Base-by-base conservation (phyloP, 768 basidiomycete genomes). In the Lentinus tigrinus region DNA sequence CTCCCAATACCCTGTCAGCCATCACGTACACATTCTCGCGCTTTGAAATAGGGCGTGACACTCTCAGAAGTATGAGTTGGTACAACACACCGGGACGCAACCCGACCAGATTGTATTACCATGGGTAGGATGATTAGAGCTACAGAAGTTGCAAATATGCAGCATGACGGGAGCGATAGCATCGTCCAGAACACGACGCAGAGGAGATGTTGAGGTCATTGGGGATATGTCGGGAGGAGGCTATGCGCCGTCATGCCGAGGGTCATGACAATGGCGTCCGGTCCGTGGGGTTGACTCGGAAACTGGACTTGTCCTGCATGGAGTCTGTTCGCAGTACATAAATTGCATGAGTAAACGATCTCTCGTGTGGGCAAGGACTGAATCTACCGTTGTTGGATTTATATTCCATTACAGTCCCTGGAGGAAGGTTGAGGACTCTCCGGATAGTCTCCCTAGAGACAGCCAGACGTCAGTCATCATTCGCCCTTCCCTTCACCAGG, bases 401-500 rank as follows among this genome's bases (percentile, higher is more conserved):
- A 73, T 97, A 98, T 70, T 98, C 95, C 85, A 96, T 91, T 60
- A 87, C 81, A 1, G 93, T 95, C 19, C 82, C 77, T 1, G 84
- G 67, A 13, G 94, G 88, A 16, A 98, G 78, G 69, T 85, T 83
- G 47, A 98, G 80, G 14, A 93, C 85, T 65, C 75, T 74, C 47
- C 89, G 81, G 63, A 98, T 84, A 2, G 87, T 89, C 65, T 95
- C 93, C 71, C 94, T 95, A 62, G 39, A 27, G 23, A 16, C 17
- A 39, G 19, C 37, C 40, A 21, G 36, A 63, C 42, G 47, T 62
- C 47, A 56, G 48, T 47, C 16, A 26, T 31, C 53, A n/a, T 10
- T 17, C 13, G 2, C n/a, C 16, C 27, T 16, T 24, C 19, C 21
- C 37, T 51, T 39, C 21, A 56, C 49, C 6, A 46, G 9, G 39